Evolutionary conservation across 345 rosid genomes (phyloP).

Genomic region (Psidium friedrichsthalianum): DNA sequence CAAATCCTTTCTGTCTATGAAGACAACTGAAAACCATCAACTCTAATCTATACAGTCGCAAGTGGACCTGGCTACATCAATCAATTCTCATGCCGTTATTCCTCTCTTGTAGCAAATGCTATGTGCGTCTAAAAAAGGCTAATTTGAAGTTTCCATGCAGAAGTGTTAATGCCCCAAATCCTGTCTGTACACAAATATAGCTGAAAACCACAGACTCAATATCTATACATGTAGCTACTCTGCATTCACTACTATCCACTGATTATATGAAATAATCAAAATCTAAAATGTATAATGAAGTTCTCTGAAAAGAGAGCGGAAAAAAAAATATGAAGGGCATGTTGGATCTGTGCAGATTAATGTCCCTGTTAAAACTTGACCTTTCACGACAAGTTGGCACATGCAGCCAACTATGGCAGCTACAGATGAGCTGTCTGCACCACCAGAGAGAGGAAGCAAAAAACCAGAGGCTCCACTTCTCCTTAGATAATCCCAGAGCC

Average conservation of each 20-base stretch:
- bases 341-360: background rate
- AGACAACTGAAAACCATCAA: background rate
- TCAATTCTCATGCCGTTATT: background rate
- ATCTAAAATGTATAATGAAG: background rate
- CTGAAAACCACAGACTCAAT: background rate
- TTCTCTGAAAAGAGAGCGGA: background rate
- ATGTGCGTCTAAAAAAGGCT: background rate
- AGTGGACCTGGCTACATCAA: background rate
- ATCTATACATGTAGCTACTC: background rate
- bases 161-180: background rate
- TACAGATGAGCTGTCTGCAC: slow-evolving; percentile 92
- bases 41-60: background rate
- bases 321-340: background rate
- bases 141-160: background rate
- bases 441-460: slow-evolving; percentile 97
- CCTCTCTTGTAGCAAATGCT: background rate
- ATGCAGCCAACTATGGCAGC: slow-evolving; percentile 99
- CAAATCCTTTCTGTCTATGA: background rate
- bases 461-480: slow-evolving; percentile 98
- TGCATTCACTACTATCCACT: background rate
- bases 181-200: background rate
- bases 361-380: slow-evolving; percentile 11
- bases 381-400: slow-evolving; percentile 97
- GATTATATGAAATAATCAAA: background rate
- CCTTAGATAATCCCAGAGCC: slow-evolving; percentile 98